These are phyloP conservation scores for Vanderwaltozyma verrucispora DNA, from an alignment of 805 yeast genomes.

Conservation along the genomic window DNA sequence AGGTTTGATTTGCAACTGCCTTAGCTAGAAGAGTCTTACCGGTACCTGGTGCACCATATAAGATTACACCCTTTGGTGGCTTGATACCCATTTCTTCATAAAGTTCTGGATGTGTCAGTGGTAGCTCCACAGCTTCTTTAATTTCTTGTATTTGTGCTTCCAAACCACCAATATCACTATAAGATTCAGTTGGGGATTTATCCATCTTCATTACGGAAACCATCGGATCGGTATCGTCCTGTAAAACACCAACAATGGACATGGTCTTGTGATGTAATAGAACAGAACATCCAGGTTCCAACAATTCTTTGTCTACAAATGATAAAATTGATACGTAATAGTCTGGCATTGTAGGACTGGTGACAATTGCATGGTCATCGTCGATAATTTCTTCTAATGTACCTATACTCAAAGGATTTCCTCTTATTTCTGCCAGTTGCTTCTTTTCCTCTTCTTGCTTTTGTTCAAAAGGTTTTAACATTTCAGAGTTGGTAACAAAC, in stretches of 20 bases:
- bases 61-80: constrained; percentile 95
- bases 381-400: constrained; percentile 95
- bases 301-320: constrained; percentile 89
- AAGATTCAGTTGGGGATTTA: constrained; percentile 93
- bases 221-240: constrained; percentile 97
- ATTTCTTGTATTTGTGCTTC: constrained; percentile 95
- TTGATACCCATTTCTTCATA: constrained; percentile 98
- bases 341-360: constrained; percentile 93
- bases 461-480: constrained; percentile 91
- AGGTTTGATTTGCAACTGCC: constrained; percentile 97
- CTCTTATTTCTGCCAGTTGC: constrained; percentile 90
- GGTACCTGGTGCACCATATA: constrained; percentile 97
- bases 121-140: constrained; percentile 93
- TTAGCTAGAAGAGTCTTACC: constrained; percentile 93
- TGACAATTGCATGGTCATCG: constrained; percentile 97
- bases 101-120: constrained; percentile 90
- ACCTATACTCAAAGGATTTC: constrained; percentile 93
- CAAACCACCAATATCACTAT: constrained; percentile 95
- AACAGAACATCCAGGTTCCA: constrained; percentile 97
- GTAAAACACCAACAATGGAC: constrained; percentile 94
- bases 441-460: constrained; percentile 94
- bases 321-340: constrained; percentile 93
- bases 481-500: constrained; percentile 89
- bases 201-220: constrained; percentile 96
- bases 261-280: constrained; percentile 92